phyloP scores from a whole-genome alignment of 1,139 yeast species.

The Schwanniomyces etchellsii region DNA sequence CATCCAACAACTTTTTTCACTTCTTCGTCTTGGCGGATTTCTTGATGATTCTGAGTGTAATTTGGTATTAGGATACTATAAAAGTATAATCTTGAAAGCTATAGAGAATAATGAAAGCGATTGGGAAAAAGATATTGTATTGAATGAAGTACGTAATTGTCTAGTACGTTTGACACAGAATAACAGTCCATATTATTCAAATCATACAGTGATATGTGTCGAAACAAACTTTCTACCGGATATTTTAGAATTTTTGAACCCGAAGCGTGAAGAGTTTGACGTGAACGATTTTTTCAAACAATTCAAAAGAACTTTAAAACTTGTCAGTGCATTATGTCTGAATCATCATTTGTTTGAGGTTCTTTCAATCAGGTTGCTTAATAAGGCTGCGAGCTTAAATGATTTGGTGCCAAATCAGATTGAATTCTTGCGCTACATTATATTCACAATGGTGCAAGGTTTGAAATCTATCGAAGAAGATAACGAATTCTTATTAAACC shows the following conservation, averaged over 20 bases:
- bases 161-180: slow-evolving; percentile 36
- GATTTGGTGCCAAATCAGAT: slow-evolving; percentile 10
- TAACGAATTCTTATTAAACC: slow-evolving; percentile 32
- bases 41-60: slow-evolving; percentile 51
- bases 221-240: slow-evolving; percentile 15
- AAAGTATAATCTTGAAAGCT: slow-evolving; percentile 42
- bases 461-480: slow-evolving; percentile 17
- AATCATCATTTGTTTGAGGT: slow-evolving; percentile 45
- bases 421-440: slow-evolving; percentile 11
- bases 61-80: slow-evolving; percentile 60
- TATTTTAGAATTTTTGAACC: slow-evolving; percentile 56
- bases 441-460: slow-evolving; percentile 16
- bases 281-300: slow-evolving; percentile 12
- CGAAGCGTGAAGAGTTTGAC: slow-evolving; percentile 43
- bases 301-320: slow-evolving; percentile 29
- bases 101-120: slow-evolving; percentile 37
- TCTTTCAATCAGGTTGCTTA: slow-evolving; percentile 44
- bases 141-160: slow-evolving; percentile 40
- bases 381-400: slow-evolving; percentile 25
- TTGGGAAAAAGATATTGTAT: slow-evolving; percentile 27
- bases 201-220: slow-evolving; percentile 6
- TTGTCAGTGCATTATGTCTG: slow-evolving; percentile 41
- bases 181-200: slow-evolving; percentile 7
- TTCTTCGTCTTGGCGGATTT: slow-evolving; percentile 42
- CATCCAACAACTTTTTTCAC: slow-evolving; percentile 55